A percentile compares a stretch with the other conserved stretches of the same genome.
These are phyloP conservation scores for Kwoniella sp. DNA, from an alignment of 768 basidiomycete species.

Conservation along the genomic window DNA sequence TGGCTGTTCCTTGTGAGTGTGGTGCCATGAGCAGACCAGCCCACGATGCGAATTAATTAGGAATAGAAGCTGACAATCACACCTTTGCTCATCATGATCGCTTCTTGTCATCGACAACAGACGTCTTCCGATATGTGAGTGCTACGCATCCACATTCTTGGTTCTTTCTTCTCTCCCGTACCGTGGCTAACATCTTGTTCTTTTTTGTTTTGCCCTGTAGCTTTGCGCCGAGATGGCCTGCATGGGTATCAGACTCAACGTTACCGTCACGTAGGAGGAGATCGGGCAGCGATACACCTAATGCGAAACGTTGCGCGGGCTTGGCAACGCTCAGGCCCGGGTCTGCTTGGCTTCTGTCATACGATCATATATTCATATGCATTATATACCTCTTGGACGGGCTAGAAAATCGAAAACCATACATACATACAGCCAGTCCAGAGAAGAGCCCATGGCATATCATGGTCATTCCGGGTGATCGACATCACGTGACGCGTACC, in stretches of 20 bases:
- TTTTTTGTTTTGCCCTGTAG: constrained; percentile 14
- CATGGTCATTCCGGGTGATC: too few species aligned
- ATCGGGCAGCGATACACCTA: too few species aligned
- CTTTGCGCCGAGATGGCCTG: constrained; percentile 80
- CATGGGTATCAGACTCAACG: constrained; percentile 91
- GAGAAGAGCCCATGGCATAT: too few species aligned
- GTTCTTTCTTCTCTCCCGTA: not conserved
- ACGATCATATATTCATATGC: not conserved
- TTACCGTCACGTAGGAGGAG: constrained; percentile 67
- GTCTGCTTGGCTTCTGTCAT: not conserved
- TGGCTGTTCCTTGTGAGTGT: constrained; percentile 88
- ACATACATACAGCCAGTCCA: too few species aligned
- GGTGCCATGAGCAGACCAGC: too few species aligned
- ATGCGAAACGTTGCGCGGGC: too few species aligned
- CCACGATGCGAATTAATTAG: too few species aligned
- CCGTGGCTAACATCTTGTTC: not conserved
- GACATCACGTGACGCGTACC: too few species aligned
- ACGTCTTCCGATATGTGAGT: constrained; percentile 55
- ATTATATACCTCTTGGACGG: not conserved
- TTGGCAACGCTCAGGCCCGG: too few species aligned
- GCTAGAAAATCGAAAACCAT: too few species aligned
- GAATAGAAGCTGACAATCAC: constrained; percentile 15
- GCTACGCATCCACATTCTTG: not conserved
- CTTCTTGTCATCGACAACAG: constrained; percentile 17
- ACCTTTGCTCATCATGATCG: constrained; percentile 7